Percentiles rank a stretch among this genome's conserved stretches.
These are phyloP conservation scores for Paraglomus brasilianum DNA, from an alignment of 192 early-diverging fungal genomes.

Conservation along the genomic window DNA sequence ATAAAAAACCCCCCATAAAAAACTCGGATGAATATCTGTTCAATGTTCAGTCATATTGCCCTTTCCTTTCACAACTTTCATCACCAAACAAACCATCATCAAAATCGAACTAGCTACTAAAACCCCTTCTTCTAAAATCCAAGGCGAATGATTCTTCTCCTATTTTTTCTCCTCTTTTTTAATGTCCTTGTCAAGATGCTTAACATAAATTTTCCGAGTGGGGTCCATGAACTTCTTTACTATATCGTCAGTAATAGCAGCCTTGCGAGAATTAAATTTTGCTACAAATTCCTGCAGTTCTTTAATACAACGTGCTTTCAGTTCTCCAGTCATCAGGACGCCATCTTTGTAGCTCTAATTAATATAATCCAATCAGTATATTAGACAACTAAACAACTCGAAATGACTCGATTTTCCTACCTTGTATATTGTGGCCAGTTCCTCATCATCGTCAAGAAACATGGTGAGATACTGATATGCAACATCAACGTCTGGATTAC, in stretches of 20 bases:
- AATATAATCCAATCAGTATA: not conserved
- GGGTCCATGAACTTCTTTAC: slow-evolving; percentile 67
- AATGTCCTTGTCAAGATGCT: not conserved
- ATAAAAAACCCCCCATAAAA: too few relatives aligned
- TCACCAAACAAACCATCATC: too few relatives aligned
- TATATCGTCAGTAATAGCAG: slow-evolving; percentile 59
- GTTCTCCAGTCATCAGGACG: slow-evolving; percentile 80
- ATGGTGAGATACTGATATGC: slow-evolving; percentile 91
- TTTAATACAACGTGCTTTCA: slow-evolving; percentile 88
- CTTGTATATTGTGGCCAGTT: slow-evolving; percentile 65
- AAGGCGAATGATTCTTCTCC: too few relatives aligned
- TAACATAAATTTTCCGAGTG: slow-evolving; percentile 38
- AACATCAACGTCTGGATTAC: slow-evolving; percentile 95
- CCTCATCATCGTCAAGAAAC: slow-evolving; percentile 94
- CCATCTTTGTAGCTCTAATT: slow-evolving; percentile 71
- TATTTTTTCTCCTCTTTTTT: not conserved
- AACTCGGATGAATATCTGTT: too few relatives aligned
- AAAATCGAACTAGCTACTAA: too few relatives aligned
- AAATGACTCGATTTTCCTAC: slow-evolving; percentile 24
- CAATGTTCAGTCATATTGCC: too few relatives aligned
- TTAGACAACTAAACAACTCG: not conserved
- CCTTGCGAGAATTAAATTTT: slow-evolving; percentile 44
- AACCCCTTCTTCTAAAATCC: too few relatives aligned
- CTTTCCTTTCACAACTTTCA: too few relatives aligned
- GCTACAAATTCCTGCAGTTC: slow-evolving; percentile 75